Base-by-base conservation (phyloP, 2,329 filamentous ascomycete genomes). In the Aspergillus costaricaensis region DNA sequence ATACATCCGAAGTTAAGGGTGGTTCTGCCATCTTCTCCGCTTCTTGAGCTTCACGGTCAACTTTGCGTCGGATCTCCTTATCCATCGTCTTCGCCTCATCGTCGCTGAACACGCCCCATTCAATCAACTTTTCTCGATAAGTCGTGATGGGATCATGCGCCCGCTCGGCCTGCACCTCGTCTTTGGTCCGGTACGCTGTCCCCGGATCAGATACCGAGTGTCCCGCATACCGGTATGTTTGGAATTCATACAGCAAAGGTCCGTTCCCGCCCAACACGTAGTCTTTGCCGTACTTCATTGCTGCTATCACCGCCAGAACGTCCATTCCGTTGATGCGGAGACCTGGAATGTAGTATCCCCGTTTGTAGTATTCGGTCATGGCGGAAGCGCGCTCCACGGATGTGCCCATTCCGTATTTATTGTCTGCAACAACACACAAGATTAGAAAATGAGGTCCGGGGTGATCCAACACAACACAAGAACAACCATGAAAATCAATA, bases 261-360 rank as follows among this genome's bases (percentile, higher is more conserved):
- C 93, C 93, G 78, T 96, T 92, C 77, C 89, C 92, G 59, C 86
- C 83, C 59, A 83, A 81, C 65, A 91, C 89, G 83, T 88, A 96
- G 74, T 95, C 85, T 83, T 94, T 96, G 74, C 89, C 93, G 81
- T 96, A 91, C 79, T 92, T 85, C 72, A 96, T 91, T 62, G 94
- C 94, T 36, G 92, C 91, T 84, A 96, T 95, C 76, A 96, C 92
- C 62, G 94, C 93, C 64, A 98, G 90, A 70, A 96, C 91, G 76
- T 98, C 94, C 94, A 98, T 98, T 74, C 92, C 94, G 82, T 98
- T 97, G 79, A 98, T 91, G 85, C 97, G 97, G 71, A 98, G 87
- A 81, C 94, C 94, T 54, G 94, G 92, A 70, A 98, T 98, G 84
- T 97, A 98, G 82, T 98, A 93, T 68, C 93, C 94, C 81, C 94